phyloP scores from a whole-genome alignment of 2,329 filamentous ascomycete genomes.

The Stagonosporopsis tanaceti region DNA sequence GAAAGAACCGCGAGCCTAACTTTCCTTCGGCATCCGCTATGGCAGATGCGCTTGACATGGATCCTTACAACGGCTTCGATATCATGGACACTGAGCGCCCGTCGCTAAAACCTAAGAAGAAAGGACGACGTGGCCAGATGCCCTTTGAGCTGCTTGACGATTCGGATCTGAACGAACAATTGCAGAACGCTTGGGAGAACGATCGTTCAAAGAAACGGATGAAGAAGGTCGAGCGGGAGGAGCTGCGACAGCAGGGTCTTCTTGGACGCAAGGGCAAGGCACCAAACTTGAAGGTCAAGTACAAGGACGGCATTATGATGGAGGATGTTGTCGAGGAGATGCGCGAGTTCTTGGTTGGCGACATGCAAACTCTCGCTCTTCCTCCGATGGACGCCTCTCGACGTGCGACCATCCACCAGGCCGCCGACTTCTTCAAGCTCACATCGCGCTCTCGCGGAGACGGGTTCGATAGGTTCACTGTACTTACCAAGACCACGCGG shows the following conservation, averaged over 20 bases:
- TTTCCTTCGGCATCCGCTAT: constrained; percentile 65
- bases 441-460: constrained; percentile 85
- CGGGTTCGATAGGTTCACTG: constrained; percentile 75
- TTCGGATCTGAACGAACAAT: constrained; percentile 52
- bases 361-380: constrained; percentile 71
- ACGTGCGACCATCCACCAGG: constrained; percentile 80
- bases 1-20: constrained; percentile 23
- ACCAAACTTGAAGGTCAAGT: constrained; percentile 70
- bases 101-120: constrained; percentile 70
- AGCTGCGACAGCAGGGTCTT: constrained; percentile 55
- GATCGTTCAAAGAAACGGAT: constrained; percentile 56
- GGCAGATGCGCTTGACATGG: constrained; percentile 65
- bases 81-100: constrained; percentile 83
- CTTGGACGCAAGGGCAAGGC: constrained; percentile 55
- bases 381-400: constrained; percentile 84
- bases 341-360: constrained; percentile 70
- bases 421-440: constrained; percentile 77
- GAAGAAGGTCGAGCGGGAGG: constrained; percentile 58
- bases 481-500: constrained; percentile 75
- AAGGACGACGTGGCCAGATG: constrained; percentile 65
- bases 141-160: constrained; percentile 56
- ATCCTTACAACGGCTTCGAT: constrained; percentile 76
- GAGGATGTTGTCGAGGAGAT: constrained; percentile 77
- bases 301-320: constrained; percentile 74
- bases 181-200: constrained; percentile 53